Conservation (phyloP, 305 asterid genomes). For the Rubia occidens region DNA sequence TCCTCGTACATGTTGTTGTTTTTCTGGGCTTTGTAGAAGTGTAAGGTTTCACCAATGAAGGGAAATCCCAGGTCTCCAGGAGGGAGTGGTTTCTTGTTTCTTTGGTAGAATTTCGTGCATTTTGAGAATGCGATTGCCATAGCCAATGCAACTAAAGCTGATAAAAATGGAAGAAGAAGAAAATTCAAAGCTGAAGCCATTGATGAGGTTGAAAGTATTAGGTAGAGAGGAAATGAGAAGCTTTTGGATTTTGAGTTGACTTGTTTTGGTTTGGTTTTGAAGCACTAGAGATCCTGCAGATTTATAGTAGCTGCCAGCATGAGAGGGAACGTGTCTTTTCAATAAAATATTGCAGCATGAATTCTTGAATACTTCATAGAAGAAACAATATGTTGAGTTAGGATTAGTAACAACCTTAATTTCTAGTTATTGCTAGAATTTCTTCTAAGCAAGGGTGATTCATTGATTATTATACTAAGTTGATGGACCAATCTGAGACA, state of each 20-base stretch:
- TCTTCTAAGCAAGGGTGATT: too few species aligned
- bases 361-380: background rate
- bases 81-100: constrained; percentile 39
- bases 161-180: constrained; percentile 19
- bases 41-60: constrained; percentile 70
- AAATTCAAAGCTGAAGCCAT: constrained; percentile 28
- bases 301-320: constrained; percentile 14
- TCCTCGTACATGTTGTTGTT: constrained; percentile 55
- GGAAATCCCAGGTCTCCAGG: constrained; percentile 73
- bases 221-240: constrained; percentile 8
- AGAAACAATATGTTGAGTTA: background rate
- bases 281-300: constrained; percentile 13
- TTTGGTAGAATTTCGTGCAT: constrained; percentile 16
- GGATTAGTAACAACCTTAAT: constrained; percentile 8
- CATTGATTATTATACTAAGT: too few species aligned
- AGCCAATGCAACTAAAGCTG: constrained; percentile 18
- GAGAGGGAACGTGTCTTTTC: constrained; percentile 9
- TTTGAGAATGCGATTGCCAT: constrained; percentile 22
- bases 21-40: constrained; percentile 59
- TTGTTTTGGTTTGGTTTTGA: background rate
- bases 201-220: constrained; percentile 7
- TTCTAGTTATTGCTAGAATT: background rate
- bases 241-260: constrained; percentile 2
- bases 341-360: background rate
- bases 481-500: too few species aligned